A percentile compares a stretch with the other conserved stretches of the same genome.
These are phyloP conservation scores for Alternaria ventricosa DNA, from an alignment of 2,329 filamentous ascomycete genomes.

Conservation along the genomic window DNA sequence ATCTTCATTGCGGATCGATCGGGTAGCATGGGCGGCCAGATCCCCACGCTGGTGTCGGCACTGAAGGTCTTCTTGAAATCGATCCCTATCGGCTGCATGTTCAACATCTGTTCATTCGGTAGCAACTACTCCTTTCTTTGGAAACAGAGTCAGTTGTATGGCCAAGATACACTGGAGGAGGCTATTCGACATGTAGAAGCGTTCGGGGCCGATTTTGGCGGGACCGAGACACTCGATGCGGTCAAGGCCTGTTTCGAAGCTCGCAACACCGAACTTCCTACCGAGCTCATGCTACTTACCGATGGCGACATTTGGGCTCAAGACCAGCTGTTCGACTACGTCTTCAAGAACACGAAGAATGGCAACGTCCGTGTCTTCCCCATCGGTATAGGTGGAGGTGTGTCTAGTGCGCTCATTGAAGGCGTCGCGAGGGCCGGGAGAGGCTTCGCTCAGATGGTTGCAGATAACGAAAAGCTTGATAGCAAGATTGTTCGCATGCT, in stretches of 20 bases:
- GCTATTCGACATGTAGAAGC: constrained; percentile 2
- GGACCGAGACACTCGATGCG: constrained; percentile 1
- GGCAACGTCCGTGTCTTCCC: constrained; percentile 7
- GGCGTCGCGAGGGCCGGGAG: constrained; percentile 7
- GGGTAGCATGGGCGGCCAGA: constrained; percentile 1
- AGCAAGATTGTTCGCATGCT: constrained; percentile 13
- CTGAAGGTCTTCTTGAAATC: constrained; percentile 9
- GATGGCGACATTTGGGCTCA: constrained; percentile 10
- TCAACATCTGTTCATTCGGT: constrained; percentile 12
- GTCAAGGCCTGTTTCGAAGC: constrained; percentile 1
- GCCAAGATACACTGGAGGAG: neutral
- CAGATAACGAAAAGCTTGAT: constrained; percentile 5
- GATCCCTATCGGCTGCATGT: constrained; percentile 7
- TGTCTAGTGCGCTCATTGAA: constrained; percentile 7
- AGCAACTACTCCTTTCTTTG: constrained; percentile 1
- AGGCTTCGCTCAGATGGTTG: constrained; percentile 11
- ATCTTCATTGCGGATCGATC: constrained; percentile 10
- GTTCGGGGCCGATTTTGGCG: constrained; percentile 1
- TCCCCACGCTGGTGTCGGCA: constrained; percentile 3
- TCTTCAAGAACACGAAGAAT: neutral
- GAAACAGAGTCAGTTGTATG: neutral
- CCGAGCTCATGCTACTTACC: constrained; percentile 8
- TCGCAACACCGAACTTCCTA: neutral
- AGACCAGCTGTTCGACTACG: neutral
- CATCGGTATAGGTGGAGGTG: constrained; percentile 3